Evolutionary conservation across 2,329 filamentous ascomycete species (phyloP).

Genomic region (Grosmannia serpens): DNA sequence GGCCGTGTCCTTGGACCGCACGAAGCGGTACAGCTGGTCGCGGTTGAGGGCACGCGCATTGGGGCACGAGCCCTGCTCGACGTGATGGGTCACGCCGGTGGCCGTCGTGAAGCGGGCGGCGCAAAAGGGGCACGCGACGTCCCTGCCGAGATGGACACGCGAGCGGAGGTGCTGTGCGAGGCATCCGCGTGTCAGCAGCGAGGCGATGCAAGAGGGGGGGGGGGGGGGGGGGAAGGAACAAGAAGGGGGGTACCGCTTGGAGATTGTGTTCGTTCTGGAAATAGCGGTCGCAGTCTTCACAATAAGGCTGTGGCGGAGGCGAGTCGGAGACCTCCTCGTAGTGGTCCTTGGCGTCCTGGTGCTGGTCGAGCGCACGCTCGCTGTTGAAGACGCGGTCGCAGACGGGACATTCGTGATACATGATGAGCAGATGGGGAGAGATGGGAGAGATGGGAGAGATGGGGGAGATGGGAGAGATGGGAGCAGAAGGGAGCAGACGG

Average conservation of each 20-base stretch:
- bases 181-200: neutral
- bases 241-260: slow-evolving; percentile 17
- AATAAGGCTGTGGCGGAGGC: neutral
- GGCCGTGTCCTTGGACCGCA: slow-evolving; percentile 33
- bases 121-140: slow-evolving; percentile 46
- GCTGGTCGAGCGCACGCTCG: neutral
- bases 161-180: slow-evolving; percentile 43
- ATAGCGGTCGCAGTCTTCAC: neutral
- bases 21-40: slow-evolving; percentile 31
- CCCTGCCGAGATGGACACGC: slow-evolving; percentile 30
- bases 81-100: slow-evolving; percentile 41
- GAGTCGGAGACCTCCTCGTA: neutral
- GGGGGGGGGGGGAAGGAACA: neutral
- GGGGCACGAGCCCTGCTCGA: slow-evolving; percentile 43
- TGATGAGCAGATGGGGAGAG: neutral
- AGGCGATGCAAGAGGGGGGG: neutral
- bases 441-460: neutral
- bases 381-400: neutral
- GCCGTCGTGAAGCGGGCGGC: slow-evolving; percentile 31
- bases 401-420: neutral
- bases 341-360: neutral
- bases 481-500: neutral
- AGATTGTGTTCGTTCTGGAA: slow-evolving; percentile 13
- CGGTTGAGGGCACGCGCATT: slow-evolving; percentile 32
- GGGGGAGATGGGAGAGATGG: neutral